These are phyloP conservation scores for Echinosophora koreensis DNA, from an alignment of 306 rosid genomes.

Conservation along the genomic window DNA sequence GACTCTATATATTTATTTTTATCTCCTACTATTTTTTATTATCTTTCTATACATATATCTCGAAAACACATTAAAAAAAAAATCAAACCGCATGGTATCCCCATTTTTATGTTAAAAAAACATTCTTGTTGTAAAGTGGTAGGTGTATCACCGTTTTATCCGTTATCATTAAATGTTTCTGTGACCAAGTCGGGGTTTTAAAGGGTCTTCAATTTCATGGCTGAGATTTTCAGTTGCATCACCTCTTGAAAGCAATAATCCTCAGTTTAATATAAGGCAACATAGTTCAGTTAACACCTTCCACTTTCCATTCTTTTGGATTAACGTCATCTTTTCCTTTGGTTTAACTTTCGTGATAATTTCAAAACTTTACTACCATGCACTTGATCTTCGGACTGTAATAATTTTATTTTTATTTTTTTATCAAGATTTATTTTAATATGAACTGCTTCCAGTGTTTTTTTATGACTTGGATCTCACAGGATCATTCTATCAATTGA, in stretches of 20 bases:
- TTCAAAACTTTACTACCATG: conserved; percentile 28
- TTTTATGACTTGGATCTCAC: background rate
- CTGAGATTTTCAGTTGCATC: conserved; percentile 62
- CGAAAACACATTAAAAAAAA: too few species aligned
- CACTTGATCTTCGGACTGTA: background rate
- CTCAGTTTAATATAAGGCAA: conserved; percentile 53
- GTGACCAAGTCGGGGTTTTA: conserved; percentile 54
- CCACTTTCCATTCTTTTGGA: conserved; percentile 38
- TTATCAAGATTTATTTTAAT: background rate
- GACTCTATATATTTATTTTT: too few species aligned
- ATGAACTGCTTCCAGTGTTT: background rate
- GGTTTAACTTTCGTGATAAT: conserved; percentile 42
- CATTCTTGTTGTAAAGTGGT: too few species aligned
- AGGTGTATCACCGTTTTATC: too few species aligned
- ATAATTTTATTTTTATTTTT: too few species aligned
- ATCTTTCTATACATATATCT: too few species aligned
- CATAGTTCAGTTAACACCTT: conserved; percentile 31
- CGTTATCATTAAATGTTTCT: conserved; percentile 47
- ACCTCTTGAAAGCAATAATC: conserved; percentile 56
- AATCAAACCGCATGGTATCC: too few species aligned
- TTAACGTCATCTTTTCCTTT: conserved; percentile 39
- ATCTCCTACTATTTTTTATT: too few species aligned
- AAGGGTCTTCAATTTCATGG: conserved; percentile 57
- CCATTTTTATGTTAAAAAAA: too few species aligned
- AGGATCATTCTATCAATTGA: too few species aligned